A percentile compares a stretch with the other conserved stretches of the same genome.
Conservation (phyloP, 164 flowering plant genomes). For the Berberis vulgaris region DNA sequence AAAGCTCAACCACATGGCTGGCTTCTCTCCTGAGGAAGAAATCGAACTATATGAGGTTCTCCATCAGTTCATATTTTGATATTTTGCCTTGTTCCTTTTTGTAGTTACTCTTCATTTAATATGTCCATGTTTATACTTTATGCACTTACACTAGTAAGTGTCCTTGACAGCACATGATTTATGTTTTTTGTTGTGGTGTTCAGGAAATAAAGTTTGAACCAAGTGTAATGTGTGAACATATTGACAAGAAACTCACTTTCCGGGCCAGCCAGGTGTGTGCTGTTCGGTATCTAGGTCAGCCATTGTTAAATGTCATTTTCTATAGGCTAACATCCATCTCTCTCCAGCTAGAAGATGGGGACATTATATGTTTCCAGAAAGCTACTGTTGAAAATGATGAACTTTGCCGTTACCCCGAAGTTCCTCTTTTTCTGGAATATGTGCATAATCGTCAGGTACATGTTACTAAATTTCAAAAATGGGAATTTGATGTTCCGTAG, state of each 20-base stretch:
- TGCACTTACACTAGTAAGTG: not conserved
- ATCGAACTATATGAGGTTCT: constrained; percentile 66
- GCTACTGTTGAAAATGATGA: constrained; percentile 26
- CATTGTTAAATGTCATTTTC: not conserved
- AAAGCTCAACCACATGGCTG: constrained; percentile 59
- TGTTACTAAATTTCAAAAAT: not conserved
- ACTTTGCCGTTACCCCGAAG: constrained; percentile 52
- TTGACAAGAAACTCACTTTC: constrained; percentile 47
- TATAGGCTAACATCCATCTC: not conserved
- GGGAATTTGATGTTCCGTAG: not conserved
- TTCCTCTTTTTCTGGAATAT: constrained; percentile 76
- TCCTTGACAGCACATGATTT: not conserved
- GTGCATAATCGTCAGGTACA: constrained; percentile 70
- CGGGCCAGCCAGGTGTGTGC: constrained; percentile 49
- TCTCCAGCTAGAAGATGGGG: constrained; percentile 77
- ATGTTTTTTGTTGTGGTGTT: constrained; percentile 3
- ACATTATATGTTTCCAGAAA: constrained; percentile 67
- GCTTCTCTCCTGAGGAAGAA: constrained; percentile 47
- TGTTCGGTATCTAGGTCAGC: not conserved
- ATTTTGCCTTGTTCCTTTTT: not conserved
- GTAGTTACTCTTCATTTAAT: too few species aligned
- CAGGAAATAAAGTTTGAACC: constrained; percentile 89
- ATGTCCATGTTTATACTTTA: not conserved
- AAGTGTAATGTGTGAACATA: constrained; percentile 59
- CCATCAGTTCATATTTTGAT: not conserved